Percentiles rank a stretch among this genome's conserved stretches.
phyloP scores from a whole-genome alignment of 768 basidiomycete genomes.

The Lactarius sp. region DNA sequence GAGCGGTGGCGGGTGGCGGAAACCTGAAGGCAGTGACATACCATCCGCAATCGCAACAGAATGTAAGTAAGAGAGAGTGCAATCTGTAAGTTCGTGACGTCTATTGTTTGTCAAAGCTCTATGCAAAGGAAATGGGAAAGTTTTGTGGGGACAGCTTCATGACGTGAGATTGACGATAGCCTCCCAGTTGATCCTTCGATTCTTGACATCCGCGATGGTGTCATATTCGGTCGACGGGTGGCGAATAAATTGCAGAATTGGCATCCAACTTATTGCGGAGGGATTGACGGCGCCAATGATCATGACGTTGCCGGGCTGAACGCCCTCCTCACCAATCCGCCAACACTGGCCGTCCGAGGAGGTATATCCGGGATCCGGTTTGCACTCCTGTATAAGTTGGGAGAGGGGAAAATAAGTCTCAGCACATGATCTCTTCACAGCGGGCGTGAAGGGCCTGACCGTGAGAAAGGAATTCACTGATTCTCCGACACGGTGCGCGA shows the following conservation, averaged over 20 bases:
- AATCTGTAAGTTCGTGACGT: no score
- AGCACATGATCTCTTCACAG: neutral
- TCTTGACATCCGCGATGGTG: neutral
- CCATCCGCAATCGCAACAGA: no score
- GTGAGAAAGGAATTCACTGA: constrained; percentile 8
- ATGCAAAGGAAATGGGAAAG: neutral
- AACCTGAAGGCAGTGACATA: no score
- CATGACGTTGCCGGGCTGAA: neutral
- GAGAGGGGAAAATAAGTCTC: neutral
- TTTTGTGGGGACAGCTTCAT: neutral
- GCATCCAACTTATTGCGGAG: neutral
- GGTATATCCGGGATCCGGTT: neutral
- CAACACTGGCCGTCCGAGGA: neutral
- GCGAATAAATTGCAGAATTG: neutral
- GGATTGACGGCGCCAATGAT: neutral
- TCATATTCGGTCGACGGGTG: neutral
- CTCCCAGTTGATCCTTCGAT: neutral
- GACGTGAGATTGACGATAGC: neutral
- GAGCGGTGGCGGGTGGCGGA: no score
- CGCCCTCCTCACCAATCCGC: neutral
- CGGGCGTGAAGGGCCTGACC: neutral
- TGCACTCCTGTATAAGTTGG: neutral
- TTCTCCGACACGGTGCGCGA: constrained; percentile 12
- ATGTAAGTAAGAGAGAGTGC: no score
- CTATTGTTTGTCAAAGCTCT: neutral